These are phyloP conservation scores for Kazachstania martiniae DNA, from an alignment of 805 yeast genomes.

Conservation along the genomic window DNA sequence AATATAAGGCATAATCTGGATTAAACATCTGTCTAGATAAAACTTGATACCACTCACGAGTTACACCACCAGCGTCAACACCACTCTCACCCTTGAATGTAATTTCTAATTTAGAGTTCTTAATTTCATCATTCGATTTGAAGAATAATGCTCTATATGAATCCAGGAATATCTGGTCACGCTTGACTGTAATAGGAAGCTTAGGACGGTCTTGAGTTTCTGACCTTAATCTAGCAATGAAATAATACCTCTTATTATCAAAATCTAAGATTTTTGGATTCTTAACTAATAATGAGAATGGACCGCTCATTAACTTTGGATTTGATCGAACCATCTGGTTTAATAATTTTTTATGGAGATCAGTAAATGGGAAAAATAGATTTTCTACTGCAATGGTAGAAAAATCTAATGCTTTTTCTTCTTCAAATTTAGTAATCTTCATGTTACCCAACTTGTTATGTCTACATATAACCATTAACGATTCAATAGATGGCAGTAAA, in stretches of 20 bases:
- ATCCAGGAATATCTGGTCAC: constrained; percentile 88
- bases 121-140: constrained; percentile 64
- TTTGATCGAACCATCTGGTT: constrained; percentile 87
- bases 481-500: constrained; percentile 76
- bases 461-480: constrained; percentile 93
- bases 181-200: constrained; percentile 58
- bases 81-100: constrained; percentile 91
- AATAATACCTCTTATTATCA: constrained; percentile 84
- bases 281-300: constrained; percentile 78
- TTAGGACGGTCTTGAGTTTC: constrained; percentile 34
- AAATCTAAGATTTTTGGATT: constrained; percentile 87
- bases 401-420: constrained; percentile 50
- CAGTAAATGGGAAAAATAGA: constrained; percentile 76
- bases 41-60: constrained; percentile 96
- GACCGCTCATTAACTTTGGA: constrained; percentile 92
- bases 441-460: constrained; percentile 44
- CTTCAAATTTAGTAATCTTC: constrained; percentile 41
- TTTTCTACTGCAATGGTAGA: constrained; percentile 66
- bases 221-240: constrained; percentile 60
- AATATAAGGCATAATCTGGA: constrained; percentile 85
- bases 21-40: constrained; percentile 90
- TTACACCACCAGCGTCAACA: constrained; percentile 96
- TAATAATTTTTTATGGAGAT: constrained; percentile 74
- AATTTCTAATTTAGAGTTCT: constrained; percentile 62
- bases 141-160: constrained; percentile 76